Conservation (phyloP, 108 stramenopile species). For the Fistulifera pelliculosa region DNA sequence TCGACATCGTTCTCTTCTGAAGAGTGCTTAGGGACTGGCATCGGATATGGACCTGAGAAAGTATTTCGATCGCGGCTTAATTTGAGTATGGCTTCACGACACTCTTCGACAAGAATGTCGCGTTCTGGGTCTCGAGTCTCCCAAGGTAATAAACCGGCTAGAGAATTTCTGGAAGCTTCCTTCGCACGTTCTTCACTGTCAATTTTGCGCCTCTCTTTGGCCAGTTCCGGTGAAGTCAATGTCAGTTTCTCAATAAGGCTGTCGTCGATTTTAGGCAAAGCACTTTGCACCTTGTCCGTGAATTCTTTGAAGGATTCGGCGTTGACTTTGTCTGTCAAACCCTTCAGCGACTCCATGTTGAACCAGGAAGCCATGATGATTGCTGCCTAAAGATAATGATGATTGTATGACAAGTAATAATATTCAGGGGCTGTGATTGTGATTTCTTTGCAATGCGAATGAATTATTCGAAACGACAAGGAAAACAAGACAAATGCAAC, state of each 20-base stretch:
- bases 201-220: slow-evolving; percentile 51
- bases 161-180: slow-evolving; percentile 45
- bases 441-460: no score
- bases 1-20: slow-evolving; percentile 31
- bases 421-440: no score
- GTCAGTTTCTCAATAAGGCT: slow-evolving; percentile 57
- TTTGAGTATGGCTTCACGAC: slow-evolving; percentile 69
- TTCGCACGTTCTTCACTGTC: slow-evolving; percentile 58
- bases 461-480: no score
- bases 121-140: slow-evolving; percentile 74
- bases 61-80: slow-evolving; percentile 50
- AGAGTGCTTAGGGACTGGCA: slow-evolving; percentile 33
- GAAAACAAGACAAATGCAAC: no score
- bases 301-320: neutral
- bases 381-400: no score
- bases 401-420: no score
- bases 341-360: slow-evolving; percentile 8
- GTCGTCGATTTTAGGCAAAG: neutral
- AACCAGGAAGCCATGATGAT: slow-evolving; percentile 8
- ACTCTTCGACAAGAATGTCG: slow-evolving; percentile 84
- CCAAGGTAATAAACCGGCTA: slow-evolving; percentile 72
- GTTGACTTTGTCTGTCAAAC: neutral
- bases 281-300: neutral
- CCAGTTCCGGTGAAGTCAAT: slow-evolving; percentile 65
- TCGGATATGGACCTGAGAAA: slow-evolving; percentile 71